Base-by-base conservation (phyloP, 2,329 filamentous ascomycete species). In the Metarhizium humberi region DNA sequence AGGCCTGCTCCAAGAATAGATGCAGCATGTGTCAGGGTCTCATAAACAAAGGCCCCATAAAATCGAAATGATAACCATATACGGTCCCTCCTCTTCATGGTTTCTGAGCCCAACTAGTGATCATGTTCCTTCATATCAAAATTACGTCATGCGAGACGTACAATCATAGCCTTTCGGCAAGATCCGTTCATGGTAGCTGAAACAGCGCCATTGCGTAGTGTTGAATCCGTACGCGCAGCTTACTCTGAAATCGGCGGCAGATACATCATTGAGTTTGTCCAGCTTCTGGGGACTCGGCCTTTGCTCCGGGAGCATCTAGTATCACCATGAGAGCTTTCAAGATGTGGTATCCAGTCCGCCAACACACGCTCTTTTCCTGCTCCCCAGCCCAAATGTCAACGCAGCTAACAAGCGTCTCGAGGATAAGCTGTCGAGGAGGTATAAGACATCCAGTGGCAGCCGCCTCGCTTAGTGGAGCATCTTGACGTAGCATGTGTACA, bases 371-470 rank as follows among this genome's bases (percentile, higher is more conserved):
- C 58, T 64, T 69, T 16, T 69, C 64, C 54, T 64, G 63, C 59
- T 71, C 67, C 1, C 62, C 62, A n/a, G 61, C 63, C 69, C 67
- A 71, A 8, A 71, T 71, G 6, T 69, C 65, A 10, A 70, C 60
- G 49, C 69, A 71, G 54, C 62, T 67, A 50, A 58, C 59, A 18
- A 71, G 47, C 0, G 67, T 70, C 25, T 71, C 69, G 6, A 70
- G 58, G 13, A 71, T 70, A 16, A 71, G 66, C 52, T 70, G 68
- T 3, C 68, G 60, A 10, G 67, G 69, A 3, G 68, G 69, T 32
- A 71, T 66, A 20, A 62, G 57, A 38, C 64, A 69, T 6, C 62
- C 63, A 45, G 61, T 63, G 10, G 58, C 60, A 5, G 62, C 59
- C 2, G 62, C 62, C 11, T 58, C 64, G 10, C 67, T 64, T 4